These are phyloP conservation scores for Saturnispora sanitii DNA, from an alignment of 805 yeast genomes.

Conservation along the genomic window DNA sequence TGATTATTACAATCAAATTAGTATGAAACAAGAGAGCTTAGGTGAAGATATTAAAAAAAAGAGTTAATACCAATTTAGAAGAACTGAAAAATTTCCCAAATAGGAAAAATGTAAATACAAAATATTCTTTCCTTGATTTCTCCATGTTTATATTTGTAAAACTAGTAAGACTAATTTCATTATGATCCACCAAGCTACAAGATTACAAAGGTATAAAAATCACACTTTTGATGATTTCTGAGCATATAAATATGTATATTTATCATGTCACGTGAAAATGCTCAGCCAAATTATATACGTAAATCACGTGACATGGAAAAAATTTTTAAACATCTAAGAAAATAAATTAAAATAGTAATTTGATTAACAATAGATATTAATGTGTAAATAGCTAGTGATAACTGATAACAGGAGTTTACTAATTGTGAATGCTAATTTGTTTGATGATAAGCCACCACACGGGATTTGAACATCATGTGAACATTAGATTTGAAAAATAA, in stretches of 20 bases:
- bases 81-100: background rate
- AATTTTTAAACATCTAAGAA: background rate
- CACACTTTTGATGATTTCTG: too few species aligned
- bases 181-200: background rate
- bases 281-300: background rate
- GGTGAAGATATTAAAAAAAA: too few species aligned
- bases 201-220: too few species aligned
- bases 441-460: too few species aligned
- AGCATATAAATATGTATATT: too few species aligned
- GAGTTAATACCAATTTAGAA: background rate
- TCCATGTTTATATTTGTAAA: background rate
- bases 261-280: background rate
- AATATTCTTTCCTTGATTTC: background rate
- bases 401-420: too few species aligned
- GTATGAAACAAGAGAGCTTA: background rate
- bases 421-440: too few species aligned
- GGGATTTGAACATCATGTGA: too few species aligned
- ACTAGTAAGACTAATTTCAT: background rate
- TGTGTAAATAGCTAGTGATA: too few species aligned
- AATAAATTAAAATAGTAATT: too few species aligned
- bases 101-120: constrained; percentile 1
- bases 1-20: background rate
- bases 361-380: too few species aligned
- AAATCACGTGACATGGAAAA: background rate
- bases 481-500: background rate